Base-by-base conservation (phyloP, 176 grass and related monocot genomes). In the Zea luxurians region DNA sequence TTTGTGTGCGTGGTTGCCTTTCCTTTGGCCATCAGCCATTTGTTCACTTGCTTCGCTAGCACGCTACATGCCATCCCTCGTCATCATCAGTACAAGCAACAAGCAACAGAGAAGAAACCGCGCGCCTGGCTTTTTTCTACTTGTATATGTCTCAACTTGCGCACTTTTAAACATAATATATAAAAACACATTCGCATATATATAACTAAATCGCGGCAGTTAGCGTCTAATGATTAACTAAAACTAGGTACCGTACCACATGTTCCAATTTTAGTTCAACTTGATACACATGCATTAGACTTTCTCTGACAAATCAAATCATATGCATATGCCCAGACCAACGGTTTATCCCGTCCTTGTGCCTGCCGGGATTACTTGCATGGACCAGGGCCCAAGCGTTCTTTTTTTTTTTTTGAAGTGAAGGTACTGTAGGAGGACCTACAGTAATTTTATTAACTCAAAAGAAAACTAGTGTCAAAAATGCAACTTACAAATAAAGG, bases 61-160 rank as follows among this genome's bases (percentile, higher is more conserved):
- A 80, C 60, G 83, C 83, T 58, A 74, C 75, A 57, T 7, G 45
- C 49, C 76, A 85, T 48, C 40, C 21, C 40, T 54, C 47, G 47
- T 57, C 68, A 49, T 74, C 48, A n/a, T 74, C 48, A n/a, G 0
- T 6, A 52, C 46, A 73, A 41, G 12, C 34, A 49, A 46, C 13
- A 10, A 70, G 7, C 16, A 40, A 12, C 9, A 13, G 18, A 37
- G 7, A 57, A 47, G 9, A 66, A 37, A 44, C 37, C 0, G 10
- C 27, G 27, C 27, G 27, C 5, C 10, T 57, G 55, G 0, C 36
- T 41, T 70, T 66, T 60, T 70, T 40, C 2, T 40, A 40, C 4
- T 3, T 40, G 11, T 60, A 40, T 37, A 13, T 4, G 12, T 8
- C 27, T 66, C 37, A 73, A 55, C 37, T 46, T 68, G n/a, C 37